Base-by-base conservation (phyloP, 208 protist genomes). In the Naegleria fowleri region DNA sequence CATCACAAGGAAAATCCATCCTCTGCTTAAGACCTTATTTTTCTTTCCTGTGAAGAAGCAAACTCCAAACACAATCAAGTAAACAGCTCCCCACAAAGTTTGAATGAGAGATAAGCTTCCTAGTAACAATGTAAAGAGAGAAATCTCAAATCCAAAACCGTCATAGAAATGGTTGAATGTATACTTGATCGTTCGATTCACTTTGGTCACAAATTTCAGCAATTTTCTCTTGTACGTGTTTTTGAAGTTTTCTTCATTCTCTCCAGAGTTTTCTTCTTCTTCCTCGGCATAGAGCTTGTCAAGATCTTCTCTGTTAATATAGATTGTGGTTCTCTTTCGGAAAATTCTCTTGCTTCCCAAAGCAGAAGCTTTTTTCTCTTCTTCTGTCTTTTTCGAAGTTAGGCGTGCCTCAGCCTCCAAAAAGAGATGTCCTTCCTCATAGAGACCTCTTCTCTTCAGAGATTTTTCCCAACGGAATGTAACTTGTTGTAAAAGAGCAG, bases 11-110 rank as follows among this genome's bases (percentile, higher is more conserved):
- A 88, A 39, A 5, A 33, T 58, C 84, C 84, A 88, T 38, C 39
- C 39, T 38, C 41, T 88, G 3, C 55, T 67, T 13, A 67, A 67
- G 13, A 36, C 11, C 4, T 5, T 58, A 48, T 36, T 22, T 58
- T 59, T 59, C 41, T 88, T 58, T 15, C 41, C 41, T n/a, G n/a
- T 19, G 7, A 88, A 58, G 15, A 88, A 55, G 38, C 41, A 58
- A 33, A 88, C 22, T 39, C 84, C 84, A 55, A 88, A 88, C 15
- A 88, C 39, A 33, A 88, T 25, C 41, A 88, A 88, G 22, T 55
- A 88, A 51, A 88, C 11, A 0, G 55, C 29, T 39, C 84, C 84
- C 84, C 84, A 88, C 6, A 88, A 39, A 38, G 19, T 59, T 38
- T 88, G 15, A 48, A 88, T 55, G 41, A 88, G 6, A 15, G 22